Percentiles rank a stretch among this genome's conserved stretches.
Evolutionary conservation across 139 green algal genomes (phyloP).

Genomic region (Picochlorum sp.): DNA sequence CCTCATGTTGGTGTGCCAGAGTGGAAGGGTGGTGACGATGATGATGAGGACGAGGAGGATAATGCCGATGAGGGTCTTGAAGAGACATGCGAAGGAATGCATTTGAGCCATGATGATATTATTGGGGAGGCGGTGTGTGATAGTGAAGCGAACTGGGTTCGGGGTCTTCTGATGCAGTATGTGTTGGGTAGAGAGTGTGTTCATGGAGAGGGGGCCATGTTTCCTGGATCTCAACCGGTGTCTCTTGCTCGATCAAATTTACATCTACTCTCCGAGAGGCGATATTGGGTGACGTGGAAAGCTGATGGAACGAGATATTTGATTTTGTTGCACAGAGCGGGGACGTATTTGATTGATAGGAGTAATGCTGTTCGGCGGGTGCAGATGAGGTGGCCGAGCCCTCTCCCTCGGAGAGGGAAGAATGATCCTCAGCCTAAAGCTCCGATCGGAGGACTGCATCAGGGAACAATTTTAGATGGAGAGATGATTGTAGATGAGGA

Average conservation of each 20-base stretch:
- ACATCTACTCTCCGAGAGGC: conserved; percentile 38
- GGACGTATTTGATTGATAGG: conserved; percentile 88
- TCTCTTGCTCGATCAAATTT: conserved; percentile 68
- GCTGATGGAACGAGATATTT: conserved; percentile 96
- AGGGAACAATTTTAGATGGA: conserved; percentile 82
- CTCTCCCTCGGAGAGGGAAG: neutral
- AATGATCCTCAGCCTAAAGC: conserved; percentile 4
- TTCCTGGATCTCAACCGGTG: conserved; percentile 89
- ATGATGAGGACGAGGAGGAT: conserved; percentile 23
- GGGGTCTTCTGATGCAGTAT: conserved; percentile 15
- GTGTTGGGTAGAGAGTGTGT: conserved; percentile 8
- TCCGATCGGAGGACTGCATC: conserved; percentile 8
- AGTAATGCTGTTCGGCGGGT: conserved; percentile 52
- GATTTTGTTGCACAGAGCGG: conserved; percentile 57
- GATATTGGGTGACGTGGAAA: conserved; percentile 92
- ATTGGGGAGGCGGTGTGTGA: conserved; percentile 67
- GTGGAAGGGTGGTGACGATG: conserved; percentile 56
- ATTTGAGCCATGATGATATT: conserved; percentile 73
- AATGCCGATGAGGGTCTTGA: conserved; percentile 2
- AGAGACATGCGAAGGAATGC: conserved; percentile 1
- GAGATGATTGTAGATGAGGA: conserved; percentile 94
- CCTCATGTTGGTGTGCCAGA: conserved; percentile 37
- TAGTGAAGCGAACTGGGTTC: conserved; percentile 41
- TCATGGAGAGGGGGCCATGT: conserved; percentile 21
- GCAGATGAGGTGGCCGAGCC: conserved; percentile 47